These are phyloP conservation scores for Flaveria robusta DNA, from an alignment of 129 eudicot species.

Conservation along the genomic window DNA sequence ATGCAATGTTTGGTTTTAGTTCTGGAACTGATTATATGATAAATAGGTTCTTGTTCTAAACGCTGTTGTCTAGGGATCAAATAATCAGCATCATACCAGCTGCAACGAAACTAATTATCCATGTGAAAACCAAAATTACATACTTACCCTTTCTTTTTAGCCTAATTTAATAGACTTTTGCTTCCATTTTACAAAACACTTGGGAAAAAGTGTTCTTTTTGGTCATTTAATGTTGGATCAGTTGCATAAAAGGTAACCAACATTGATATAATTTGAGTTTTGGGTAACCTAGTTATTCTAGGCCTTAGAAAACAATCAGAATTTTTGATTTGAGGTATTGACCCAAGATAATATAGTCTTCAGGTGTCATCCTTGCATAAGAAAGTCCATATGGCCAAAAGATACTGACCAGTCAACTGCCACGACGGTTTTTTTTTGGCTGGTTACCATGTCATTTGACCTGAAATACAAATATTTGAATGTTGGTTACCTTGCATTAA, in stretches of 20 bases:
- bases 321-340: not conserved
- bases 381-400: not conserved
- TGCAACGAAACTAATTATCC: not conserved
- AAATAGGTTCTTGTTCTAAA: not conserved
- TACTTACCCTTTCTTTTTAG: not conserved
- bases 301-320: not conserved
- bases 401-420: not conserved
- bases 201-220: not conserved
- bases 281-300: not conserved
- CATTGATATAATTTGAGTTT: not conserved
- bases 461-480: not conserved
- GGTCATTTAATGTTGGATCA: not conserved
- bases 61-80: not conserved
- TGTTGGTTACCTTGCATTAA: not conserved
- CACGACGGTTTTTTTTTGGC: not conserved
- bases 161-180: not conserved
- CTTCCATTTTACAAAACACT: not conserved
- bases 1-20: not conserved
- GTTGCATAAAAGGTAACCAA: not conserved
- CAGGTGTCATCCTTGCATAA: not conserved
- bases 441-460: not conserved
- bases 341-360: not conserved
- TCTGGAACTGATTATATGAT: not conserved
- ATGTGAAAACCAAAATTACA: not conserved
- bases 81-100: not conserved